Evolutionary conservation across 2,329 filamentous ascomycete genomes (phyloP).

Genomic region (Diaporthe australafricana): DNA sequence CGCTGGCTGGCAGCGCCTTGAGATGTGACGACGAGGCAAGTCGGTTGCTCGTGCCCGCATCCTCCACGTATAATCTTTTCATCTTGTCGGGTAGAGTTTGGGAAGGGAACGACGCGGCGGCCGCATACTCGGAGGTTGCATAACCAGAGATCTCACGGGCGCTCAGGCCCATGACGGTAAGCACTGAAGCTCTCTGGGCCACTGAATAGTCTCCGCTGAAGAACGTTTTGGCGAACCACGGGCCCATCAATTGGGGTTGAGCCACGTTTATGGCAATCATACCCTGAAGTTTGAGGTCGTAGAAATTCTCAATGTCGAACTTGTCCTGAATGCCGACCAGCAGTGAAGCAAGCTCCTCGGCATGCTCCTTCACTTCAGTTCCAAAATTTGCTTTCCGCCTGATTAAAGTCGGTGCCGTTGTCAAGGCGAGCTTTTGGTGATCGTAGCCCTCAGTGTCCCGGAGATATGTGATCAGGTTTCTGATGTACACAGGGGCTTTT

Average conservation of each 20-base stretch:
- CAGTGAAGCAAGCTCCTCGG: conserved; percentile 81
- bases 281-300: conserved; percentile 79
- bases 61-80: conserved; percentile 74
- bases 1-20: conserved; percentile 65
- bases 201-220: conserved; percentile 95
- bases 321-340: conserved; percentile 87
- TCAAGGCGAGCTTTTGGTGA: conserved; percentile 81
- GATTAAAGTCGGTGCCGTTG: conserved; percentile 82
- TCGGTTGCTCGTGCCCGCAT: conserved; percentile 42
- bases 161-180: conserved; percentile 84
- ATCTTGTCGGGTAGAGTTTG: conserved; percentile 81
- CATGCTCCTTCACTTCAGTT: conserved; percentile 86
- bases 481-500: conserved; percentile 88
- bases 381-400: conserved; percentile 90
- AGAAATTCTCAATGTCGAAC: conserved; percentile 83
- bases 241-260: conserved; percentile 81
- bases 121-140: conserved; percentile 65
- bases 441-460: conserved; percentile 87
- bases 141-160: conserved; percentile 88
- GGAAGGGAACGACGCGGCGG: conserved; percentile 76
- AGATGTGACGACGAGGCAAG: conserved; percentile 50
- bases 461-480: conserved; percentile 83
- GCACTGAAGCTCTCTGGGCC: conserved; percentile 82
- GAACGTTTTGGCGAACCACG: conserved; percentile 85
- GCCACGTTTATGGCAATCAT: conserved; percentile 86